phyloP scores from a whole-genome alignment of 1,284 basidiomycete species.

The Hemileia vastatrix region DNA sequence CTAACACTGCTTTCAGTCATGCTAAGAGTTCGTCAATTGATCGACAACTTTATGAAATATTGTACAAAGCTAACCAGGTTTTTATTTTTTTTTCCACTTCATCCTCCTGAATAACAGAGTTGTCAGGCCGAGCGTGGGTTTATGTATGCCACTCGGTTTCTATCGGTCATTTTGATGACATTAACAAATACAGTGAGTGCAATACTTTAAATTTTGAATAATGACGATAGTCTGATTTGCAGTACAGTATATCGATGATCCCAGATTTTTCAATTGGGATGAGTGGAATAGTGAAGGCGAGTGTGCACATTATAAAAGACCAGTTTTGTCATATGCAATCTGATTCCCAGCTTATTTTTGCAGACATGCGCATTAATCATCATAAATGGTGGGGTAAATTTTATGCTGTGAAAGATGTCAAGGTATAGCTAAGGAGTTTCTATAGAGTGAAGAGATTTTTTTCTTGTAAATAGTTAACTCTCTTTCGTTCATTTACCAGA shows the following conservation, averaged over 20 bases:
- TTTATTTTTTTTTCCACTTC: too few species aligned
- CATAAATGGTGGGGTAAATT: constrained; percentile 73
- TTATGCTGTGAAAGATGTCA: constrained; percentile 68
- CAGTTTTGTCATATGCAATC: background rate
- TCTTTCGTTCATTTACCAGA: constrained; percentile 28
- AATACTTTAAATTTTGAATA: too few species aligned
- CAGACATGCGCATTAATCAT: constrained; percentile 64
- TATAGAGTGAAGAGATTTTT: background rate
- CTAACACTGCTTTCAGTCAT: constrained; percentile 61
- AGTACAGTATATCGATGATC: constrained; percentile 73
- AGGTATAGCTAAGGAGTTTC: constrained; percentile 33
- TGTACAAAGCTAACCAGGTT: too few species aligned
- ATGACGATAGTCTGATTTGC: too few species aligned
- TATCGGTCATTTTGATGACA: too few species aligned
- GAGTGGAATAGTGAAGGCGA: constrained; percentile 67
- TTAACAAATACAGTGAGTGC: too few species aligned
- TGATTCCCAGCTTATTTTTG: constrained; percentile 1
- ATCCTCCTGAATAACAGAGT: too few species aligned
- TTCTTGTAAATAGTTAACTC: background rate
- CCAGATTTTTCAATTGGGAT: constrained; percentile 70
- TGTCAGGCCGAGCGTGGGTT: too few species aligned
- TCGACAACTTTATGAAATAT: too few species aligned
- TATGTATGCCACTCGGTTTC: too few species aligned
- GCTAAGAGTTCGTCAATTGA: constrained; percentile 66
- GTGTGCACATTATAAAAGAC: constrained; percentile 27